Base-by-base conservation (phyloP, 257 asterid genomes). In the Primulina huaijiensis region DNA sequence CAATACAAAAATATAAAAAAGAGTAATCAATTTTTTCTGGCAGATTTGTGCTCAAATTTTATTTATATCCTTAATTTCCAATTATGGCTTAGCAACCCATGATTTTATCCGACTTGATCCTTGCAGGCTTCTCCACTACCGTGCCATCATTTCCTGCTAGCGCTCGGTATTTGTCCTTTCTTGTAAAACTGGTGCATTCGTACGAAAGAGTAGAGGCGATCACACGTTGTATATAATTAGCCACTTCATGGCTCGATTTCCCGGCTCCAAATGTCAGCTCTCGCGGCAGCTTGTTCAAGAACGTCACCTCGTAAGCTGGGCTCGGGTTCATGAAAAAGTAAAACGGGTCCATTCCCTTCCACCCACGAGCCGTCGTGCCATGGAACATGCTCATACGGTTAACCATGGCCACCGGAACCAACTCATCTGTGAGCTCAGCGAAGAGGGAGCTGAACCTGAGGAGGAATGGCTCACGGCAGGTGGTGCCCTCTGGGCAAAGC, bases 341-440 rank as follows among this genome's bases (percentile, higher is more conserved):
- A 19, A 80, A 62, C 0, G 85, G 70, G 19, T 83, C 83, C 78
- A 80, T 77, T 59, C 82, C 70, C 65, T 85, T 85, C 88, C 82
- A 82, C 70, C 90, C 86, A 20, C 84, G 74, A 5, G 82, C 81
- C 30, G 90, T 85, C 14, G 86, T 76, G 20, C 86, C 88, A n/a
- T 85, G 79, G 53, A 82, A 85, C 80, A 85, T 80, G 71, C 74
- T 83, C 85, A 79, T 75, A 40, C 70, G 74, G 52, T 74, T 75
- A 62, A 62, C 67, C 70, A 82, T 80, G 8, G 80, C 90, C 64
- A 85, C 88, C 0, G 86, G 86, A 25, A 82, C 80, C 1, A 85
- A 34, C 66, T 85, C 85, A 5, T 85, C 69, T 0, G 88, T 78
- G 1, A 85, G 21, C 70, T 82, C 88, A 0, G 90, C 90, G 46